Evolutionary conservation across 345 rosid species (phyloP).

Genomic region (Citropsis articulata): DNA sequence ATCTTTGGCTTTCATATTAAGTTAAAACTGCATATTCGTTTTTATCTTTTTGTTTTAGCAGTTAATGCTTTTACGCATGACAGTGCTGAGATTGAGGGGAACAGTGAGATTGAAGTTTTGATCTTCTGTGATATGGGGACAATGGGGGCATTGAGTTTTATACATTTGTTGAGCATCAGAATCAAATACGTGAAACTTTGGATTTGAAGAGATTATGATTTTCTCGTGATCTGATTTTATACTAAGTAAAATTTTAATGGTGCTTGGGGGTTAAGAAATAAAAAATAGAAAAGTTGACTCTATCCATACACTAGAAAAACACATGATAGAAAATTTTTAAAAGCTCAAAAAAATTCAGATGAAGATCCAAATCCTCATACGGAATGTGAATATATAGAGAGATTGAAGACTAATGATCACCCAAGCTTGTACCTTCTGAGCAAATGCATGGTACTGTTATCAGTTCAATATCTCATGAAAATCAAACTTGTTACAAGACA

Average conservation of each 20-base stretch:
- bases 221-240: too few relatives aligned
- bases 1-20: not conserved
- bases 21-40: not conserved
- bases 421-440: not conserved
- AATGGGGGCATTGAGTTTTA: not conserved
- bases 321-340: too few relatives aligned
- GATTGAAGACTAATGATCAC: not conserved
- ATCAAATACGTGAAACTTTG: not conserved
- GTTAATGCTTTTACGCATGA: not conserved
- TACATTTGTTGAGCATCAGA: not conserved
- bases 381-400: too few relatives aligned
- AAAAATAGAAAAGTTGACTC: too few relatives aligned
- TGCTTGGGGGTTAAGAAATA: too few relatives aligned
- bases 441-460: too few relatives aligned
- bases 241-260: too few relatives aligned
- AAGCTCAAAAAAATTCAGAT: too few relatives aligned
- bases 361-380: too few relatives aligned
- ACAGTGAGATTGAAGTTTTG: constrained; percentile 5
- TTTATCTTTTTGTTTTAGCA: not conserved
- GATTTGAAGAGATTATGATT: too few relatives aligned
- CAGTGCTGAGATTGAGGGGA: not conserved
- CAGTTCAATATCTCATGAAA: too few relatives aligned
- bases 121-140: not conserved
- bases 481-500: not conserved
- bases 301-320: too few relatives aligned